Conservation (phyloP, 148 eudicot genomes). For the Salicornia ramosissima region DNA sequence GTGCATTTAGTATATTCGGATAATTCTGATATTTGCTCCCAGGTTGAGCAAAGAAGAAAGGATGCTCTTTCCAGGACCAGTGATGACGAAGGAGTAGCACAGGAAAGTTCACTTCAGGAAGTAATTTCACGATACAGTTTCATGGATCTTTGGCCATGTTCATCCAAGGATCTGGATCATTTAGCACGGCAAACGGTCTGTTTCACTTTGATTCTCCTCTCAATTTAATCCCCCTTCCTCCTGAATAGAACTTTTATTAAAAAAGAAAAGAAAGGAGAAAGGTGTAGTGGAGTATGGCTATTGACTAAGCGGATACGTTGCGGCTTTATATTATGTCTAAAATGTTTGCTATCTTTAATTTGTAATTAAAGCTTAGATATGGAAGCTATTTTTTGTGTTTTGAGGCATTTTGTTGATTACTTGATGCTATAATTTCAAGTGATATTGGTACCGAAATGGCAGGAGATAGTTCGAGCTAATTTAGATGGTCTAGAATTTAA, state of each 20-base stretch:
- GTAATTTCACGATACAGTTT: constrained; percentile 86
- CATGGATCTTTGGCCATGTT: constrained; percentile 98
- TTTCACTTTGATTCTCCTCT: constrained; percentile 5
- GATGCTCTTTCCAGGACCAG: constrained; percentile 78
- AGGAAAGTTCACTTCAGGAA: constrained; percentile 83
- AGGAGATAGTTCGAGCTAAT: not conserved
- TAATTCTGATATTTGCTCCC: constrained; percentile 20
- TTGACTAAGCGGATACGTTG: not conserved
- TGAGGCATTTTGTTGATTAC: not conserved
- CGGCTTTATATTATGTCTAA: not conserved
- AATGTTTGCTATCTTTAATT: not conserved
- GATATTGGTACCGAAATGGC: not conserved
- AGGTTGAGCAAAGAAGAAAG: constrained; percentile 99
- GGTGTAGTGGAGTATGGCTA: not conserved
- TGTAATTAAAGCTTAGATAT: no score
- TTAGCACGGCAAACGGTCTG: constrained; percentile 80
- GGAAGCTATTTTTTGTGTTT: not conserved
- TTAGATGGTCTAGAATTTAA: not conserved
- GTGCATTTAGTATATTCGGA: not conserved
- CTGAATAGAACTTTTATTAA: no score
- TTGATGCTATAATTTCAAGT: not conserved
- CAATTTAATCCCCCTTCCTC: not conserved
- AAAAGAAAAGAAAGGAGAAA: not conserved
- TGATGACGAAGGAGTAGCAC: constrained; percentile 58
- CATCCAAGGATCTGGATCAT: constrained; percentile 85